These are phyloP conservation scores for Backusella morwellensis DNA, from an alignment of 192 early-diverging fungal genomes.

Conservation along the genomic window DNA sequence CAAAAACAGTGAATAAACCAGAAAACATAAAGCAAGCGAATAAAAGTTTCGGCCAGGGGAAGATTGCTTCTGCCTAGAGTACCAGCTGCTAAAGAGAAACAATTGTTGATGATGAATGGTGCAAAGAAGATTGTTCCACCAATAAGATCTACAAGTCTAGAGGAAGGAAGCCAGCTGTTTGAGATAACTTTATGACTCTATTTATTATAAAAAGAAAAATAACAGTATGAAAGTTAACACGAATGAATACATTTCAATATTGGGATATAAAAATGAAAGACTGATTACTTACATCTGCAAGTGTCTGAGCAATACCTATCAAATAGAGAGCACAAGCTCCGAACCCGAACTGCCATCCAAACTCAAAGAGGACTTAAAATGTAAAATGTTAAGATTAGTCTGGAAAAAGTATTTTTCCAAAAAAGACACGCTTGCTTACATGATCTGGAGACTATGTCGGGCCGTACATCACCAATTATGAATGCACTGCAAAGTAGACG, in stretches of 20 bases:
- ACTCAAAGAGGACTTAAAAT: slow-evolving; percentile 24
- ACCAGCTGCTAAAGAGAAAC: slow-evolving; percentile 21
- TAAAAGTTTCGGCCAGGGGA: slow-evolving; percentile 11
- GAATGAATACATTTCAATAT: background rate
- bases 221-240: background rate
- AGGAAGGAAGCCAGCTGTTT: slow-evolving; percentile 24
- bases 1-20: slow-evolving; percentile 25
- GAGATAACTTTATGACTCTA: slow-evolving; percentile 25
- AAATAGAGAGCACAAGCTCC: slow-evolving; percentile 23
- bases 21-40: slow-evolving; percentile 22
- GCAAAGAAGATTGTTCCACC: slow-evolving; percentile 12
- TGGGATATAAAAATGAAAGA: background rate
- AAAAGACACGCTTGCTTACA: slow-evolving; percentile 14
- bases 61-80: slow-evolving; percentile 1
- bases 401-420: background rate
- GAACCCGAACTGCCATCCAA: slow-evolving; percentile 31
- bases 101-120: slow-evolving; percentile 25
- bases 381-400: background rate
- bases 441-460: slow-evolving; percentile 18
- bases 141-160: slow-evolving; percentile 21
- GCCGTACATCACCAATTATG: slow-evolving; percentile 20
- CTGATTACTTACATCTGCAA: slow-evolving; percentile 23
- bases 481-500: slow-evolving; percentile 21
- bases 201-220: background rate
- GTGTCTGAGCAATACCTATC: slow-evolving; percentile 34